Base-by-base conservation (phyloP, 2,329 filamentous ascomycete genomes). In the Allantophomopsis lycopodina region DNA sequence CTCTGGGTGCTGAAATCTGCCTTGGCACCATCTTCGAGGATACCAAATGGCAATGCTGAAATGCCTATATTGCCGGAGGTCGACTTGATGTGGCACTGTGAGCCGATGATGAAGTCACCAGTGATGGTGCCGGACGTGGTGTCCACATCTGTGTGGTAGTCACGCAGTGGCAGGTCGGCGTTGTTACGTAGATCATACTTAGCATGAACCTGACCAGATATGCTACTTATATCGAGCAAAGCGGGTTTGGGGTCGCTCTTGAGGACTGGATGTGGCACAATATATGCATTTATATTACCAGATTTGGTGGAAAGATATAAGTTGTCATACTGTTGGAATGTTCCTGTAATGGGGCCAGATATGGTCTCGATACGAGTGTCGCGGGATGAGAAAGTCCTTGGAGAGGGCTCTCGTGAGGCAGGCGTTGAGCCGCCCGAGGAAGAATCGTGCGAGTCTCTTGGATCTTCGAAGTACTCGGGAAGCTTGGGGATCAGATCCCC, bases 261-360 rank as follows among this genome's bases (percentile, higher is more conserved):
- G 14, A 45, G 36, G 7, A 46, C 45, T 5, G 42, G 20, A 16
- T 53, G 42, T 2, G 54, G 54, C 5, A 41, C 30, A 1, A 55
- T 40, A 2, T 40, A 35, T 4, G 48, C 43, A 2, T 34, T 39
- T 30, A 56, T 48, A 7, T 15, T 28, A 21, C 54, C 54, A 11
- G 53, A 54, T 35, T 46, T 36, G 12, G 52, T 46, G 11, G 37
- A 34, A 3, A 55, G 8, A 5, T 38, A 42, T 2, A 55, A 45
- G 12, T 45, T 44, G 18, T 56, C 53, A 28, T 51, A 46, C 2
- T 55, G 41, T n/a, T 52, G 52, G 37, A 51, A 55, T 13, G 23
- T 28, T 0, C 54, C 54, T 28, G 40, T 40, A n/a, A 56, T 55
- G 7, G 34, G 28, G 4, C 54, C 53, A 2, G 51, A 50, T 20